phyloP scores from a whole-genome alignment of 768 basidiomycete species.

The Scleroderma bovista region DNA sequence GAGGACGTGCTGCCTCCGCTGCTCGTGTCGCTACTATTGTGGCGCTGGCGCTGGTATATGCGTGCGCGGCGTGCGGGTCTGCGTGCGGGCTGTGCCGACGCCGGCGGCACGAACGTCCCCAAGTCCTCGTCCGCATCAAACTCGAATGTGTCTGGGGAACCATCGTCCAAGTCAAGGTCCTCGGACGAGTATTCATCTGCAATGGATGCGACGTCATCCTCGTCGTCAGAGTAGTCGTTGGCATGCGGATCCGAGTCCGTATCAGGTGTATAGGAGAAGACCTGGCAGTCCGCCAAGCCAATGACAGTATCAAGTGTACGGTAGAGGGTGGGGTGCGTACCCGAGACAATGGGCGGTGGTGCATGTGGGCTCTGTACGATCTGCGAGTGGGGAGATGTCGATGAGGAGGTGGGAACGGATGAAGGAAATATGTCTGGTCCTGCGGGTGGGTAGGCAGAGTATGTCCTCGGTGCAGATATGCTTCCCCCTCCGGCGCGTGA shows the following conservation, averaged over 20 bases:
- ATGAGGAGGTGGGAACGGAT: conserved; percentile 60
- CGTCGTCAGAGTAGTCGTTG: conserved; percentile 72
- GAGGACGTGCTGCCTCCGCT: conserved; percentile 15
- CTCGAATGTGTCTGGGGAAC: conserved; percentile 46
- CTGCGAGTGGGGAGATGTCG: conserved; percentile 63
- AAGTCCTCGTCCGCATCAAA: conserved; percentile 78
- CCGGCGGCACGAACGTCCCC: conserved; percentile 10
- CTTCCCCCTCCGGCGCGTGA: conserved; percentile 32
- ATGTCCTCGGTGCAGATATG: conserved; percentile 67
- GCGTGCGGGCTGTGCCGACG: conserved; percentile 6
- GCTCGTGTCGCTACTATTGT: conserved; percentile 32
- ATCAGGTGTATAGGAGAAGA: conserved; percentile 91
- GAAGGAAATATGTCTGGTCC: conserved; percentile 70
- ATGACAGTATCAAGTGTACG: conserved; percentile 87
- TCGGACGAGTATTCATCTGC: conserved; percentile 67
- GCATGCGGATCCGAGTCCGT: conserved; percentile 93
- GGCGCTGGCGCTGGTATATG: conserved; percentile 19
- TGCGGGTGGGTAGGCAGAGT: conserved; percentile 81
- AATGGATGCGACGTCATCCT: conserved; percentile 63
- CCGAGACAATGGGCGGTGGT: conserved; percentile 67
- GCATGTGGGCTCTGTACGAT: conserved; percentile 58
- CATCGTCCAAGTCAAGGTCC: conserved; percentile 63
- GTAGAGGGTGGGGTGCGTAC: conserved; percentile 86
- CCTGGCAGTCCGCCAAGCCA: conserved; percentile 87
- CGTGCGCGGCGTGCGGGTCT: conserved; percentile 4